Evolutionary conservation across 352 stramenopile species (phyloP).

Genomic region (Phytophthora idaei): DNA sequence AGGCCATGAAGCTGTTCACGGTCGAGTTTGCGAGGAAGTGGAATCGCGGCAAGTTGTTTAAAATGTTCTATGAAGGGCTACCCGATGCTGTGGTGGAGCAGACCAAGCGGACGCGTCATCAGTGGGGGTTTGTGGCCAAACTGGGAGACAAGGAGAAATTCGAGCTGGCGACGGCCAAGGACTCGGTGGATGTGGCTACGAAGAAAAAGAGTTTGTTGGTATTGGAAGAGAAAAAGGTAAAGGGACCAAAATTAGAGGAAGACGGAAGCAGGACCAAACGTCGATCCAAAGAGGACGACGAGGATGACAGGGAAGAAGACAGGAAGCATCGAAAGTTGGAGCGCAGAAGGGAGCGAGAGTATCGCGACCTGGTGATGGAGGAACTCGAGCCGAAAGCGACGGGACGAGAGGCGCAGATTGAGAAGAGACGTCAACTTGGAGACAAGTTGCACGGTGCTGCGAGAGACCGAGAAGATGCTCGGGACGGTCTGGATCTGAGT

Average conservation of each 20-base stretch:
- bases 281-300: conserved; percentile 13
- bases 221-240: conserved; percentile 4
- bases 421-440: conserved; percentile 55
- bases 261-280: conserved; percentile 10
- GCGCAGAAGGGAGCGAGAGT: conserved; percentile 43
- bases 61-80: conserved; percentile 73
- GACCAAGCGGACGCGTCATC: conserved; percentile 72
- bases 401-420: conserved; percentile 63
- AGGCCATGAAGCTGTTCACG: conserved; percentile 58
- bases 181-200: conserved; percentile 75
- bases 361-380: conserved; percentile 56
- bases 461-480: conserved; percentile 60
- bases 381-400: conserved; percentile 69
- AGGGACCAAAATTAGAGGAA: conserved; percentile 4
- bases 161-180: conserved; percentile 62
- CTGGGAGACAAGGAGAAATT: conserved; percentile 69
- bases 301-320: conserved; percentile 32
- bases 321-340: conserved; percentile 33
- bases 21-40: conserved; percentile 65
- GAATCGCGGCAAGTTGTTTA: conserved; percentile 59
- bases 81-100: conserved; percentile 68
- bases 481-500: conserved; percentile 70
- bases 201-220: conserved; percentile 55
- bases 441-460: conserved; percentile 64
- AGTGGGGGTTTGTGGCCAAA: conserved; percentile 66